Conservation (phyloP, 345 rosid species). For the Camelina hispida region DNA sequence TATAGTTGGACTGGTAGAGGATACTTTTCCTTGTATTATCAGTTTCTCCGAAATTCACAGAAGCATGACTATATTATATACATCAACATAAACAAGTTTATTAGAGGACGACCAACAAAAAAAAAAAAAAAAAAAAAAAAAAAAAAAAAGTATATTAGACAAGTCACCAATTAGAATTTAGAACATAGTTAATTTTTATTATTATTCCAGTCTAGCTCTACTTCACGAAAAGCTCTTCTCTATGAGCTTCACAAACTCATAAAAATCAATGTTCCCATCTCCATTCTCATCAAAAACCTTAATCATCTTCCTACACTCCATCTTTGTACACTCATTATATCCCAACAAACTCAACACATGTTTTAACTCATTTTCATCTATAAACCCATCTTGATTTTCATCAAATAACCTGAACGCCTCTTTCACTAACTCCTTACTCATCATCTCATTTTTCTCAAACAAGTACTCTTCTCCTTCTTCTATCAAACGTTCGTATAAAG, state of each 20-base stretch:
- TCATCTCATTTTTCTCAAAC: slow-evolving; percentile 55
- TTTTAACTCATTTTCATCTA: slow-evolving; percentile 61
- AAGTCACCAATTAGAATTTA: slow-evolving; percentile 5
- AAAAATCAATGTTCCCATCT: slow-evolving; percentile 59
- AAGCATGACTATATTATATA: not conserved
- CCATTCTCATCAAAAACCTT: slow-evolving; percentile 53
- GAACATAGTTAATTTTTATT: not conserved
- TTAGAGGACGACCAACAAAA: not conserved
- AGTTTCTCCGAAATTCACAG: not conserved
- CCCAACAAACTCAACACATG: slow-evolving; percentile 50
- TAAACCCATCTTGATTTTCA: slow-evolving; percentile 68
- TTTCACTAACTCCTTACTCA: slow-evolving; percentile 48
- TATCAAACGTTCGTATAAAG: slow-evolving; percentile 37
- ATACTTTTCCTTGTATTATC: not conserved
- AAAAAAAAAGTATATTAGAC: not conserved
- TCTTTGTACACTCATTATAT: slow-evolving; percentile 49
- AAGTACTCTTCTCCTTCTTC: slow-evolving; percentile 41
- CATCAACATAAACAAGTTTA: not conserved
- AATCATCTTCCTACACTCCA: slow-evolving; percentile 65
- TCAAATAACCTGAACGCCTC: slow-evolving; percentile 65
- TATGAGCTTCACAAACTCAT: slow-evolving; percentile 57
- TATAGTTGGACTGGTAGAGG: no score
- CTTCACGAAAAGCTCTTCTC: slow-evolving; percentile 49
- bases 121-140: not conserved
- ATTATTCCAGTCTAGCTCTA: not conserved